Conservation (phyloP, 805 yeast genomes). For the Cephaloascus fragrans region DNA sequence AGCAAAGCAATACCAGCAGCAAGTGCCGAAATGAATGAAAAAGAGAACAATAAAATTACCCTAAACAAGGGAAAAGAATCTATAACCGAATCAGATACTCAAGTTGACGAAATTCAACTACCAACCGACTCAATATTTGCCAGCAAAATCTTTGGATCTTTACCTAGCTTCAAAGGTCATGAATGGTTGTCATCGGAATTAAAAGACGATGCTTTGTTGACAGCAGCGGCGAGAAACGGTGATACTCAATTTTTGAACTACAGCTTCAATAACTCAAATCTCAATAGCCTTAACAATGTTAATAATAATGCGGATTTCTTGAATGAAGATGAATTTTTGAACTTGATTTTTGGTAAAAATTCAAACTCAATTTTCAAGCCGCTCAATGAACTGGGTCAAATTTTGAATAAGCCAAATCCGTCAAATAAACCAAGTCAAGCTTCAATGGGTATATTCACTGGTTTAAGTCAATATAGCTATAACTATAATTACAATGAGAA, state of each 20-base stretch:
- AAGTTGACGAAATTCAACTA: neutral
- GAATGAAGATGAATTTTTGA: constrained; percentile 38
- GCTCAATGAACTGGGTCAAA: neutral
- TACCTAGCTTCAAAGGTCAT: constrained; percentile 28
- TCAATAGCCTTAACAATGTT: neutral
- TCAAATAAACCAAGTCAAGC: neutral
- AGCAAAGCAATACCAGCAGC: neutral
- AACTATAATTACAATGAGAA: constrained; percentile 28
- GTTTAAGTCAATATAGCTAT: constrained; percentile 10
- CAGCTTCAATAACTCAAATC: constrained; percentile 5
- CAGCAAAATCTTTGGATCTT: constrained; percentile 6
- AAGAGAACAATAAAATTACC: neutral
- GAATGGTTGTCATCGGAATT: constrained; percentile 68
- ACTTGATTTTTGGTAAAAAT: constrained; percentile 36
- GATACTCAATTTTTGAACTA: constrained; percentile 1
- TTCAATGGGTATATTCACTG: too few species aligned
- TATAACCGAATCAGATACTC: neutral
- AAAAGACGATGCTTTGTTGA: constrained; percentile 60
- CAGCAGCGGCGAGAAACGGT: constrained; percentile 64
- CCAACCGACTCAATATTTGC: constrained; percentile 4
- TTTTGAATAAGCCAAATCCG: neutral
- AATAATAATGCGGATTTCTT: constrained; percentile 1
- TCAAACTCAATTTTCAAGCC: constrained; percentile 1
- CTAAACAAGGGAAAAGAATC: neutral
- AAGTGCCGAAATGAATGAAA: neutral